phyloP scores from a whole-genome alignment of 352 stramenopile genomes.

The Albugo candida region DNA sequence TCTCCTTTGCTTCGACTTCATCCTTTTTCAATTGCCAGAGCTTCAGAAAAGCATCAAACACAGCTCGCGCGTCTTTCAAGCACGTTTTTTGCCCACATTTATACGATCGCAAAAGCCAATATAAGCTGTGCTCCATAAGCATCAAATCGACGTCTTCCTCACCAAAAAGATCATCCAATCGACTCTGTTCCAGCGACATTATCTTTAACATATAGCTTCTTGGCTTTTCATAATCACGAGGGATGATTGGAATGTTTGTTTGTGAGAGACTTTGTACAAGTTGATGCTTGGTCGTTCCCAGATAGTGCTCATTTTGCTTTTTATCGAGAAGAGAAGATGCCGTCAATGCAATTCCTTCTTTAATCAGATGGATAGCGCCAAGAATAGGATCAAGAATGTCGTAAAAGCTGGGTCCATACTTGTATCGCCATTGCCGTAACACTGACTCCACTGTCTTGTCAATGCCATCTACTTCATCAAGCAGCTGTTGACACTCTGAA shows the following conservation, averaged over 20 bases:
- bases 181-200: no score
- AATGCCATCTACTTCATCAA: slow-evolving; percentile 75
- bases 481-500: slow-evolving; percentile 36
- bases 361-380: slow-evolving; percentile 57
- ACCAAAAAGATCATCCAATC: no score
- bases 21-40: slow-evolving; percentile 76
- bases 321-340: slow-evolving; percentile 4
- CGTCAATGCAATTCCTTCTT: slow-evolving; percentile 68
- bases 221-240: no score
- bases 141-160: no score
- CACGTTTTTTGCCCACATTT: slow-evolving; percentile 8
- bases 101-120: no score
- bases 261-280: no score
- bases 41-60: slow-evolving; percentile 68
- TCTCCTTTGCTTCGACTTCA: slow-evolving; percentile 45
- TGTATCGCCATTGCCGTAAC: slow-evolving; percentile 31
- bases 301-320: background rate
- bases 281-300: no score
- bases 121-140: no score
- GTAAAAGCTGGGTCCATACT: slow-evolving; percentile 53
- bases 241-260: no score
- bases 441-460: slow-evolving; percentile 78
- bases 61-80: slow-evolving; percentile 36
- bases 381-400: slow-evolving; percentile 72
- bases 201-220: no score